These are phyloP conservation scores for Achlya hypogyna DNA, from an alignment of 352 stramenopile species.

Conservation along the genomic window DNA sequence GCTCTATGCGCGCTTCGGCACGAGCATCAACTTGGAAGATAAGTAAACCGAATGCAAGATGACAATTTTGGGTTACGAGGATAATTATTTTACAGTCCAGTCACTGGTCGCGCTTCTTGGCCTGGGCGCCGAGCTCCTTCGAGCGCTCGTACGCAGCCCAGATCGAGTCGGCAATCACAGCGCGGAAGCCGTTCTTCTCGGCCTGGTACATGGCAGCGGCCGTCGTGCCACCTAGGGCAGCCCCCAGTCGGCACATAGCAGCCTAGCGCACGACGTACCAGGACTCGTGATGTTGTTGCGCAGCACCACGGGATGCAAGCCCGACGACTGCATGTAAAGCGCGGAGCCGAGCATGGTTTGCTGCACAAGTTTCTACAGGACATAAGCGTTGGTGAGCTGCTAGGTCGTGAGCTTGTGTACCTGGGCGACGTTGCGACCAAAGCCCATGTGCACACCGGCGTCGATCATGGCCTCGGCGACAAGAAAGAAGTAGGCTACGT, in stretches of 20 bases:
- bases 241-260: neutral
- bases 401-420: constrained; percentile 22
- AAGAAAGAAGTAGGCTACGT: constrained; percentile 91
- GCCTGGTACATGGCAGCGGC: constrained; percentile 90
- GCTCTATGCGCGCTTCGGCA: constrained; percentile 93
- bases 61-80: neutral
- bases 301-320: constrained; percentile 85
- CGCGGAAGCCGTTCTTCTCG: constrained; percentile 93
- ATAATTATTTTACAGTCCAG: neutral
- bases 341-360: constrained; percentile 91
- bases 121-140: constrained; percentile 87
- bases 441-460: constrained; percentile 92
- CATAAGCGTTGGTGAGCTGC: neutral
- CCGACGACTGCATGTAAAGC: constrained; percentile 88
- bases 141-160: constrained; percentile 93
- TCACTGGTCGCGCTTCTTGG: constrained; percentile 16
- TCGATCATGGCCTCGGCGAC: constrained; percentile 95
- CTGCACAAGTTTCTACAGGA: constrained; percentile 83
- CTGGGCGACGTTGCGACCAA: constrained; percentile 86
- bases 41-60: constrained; percentile 36
- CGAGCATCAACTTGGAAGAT: constrained; percentile 96
- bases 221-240: constrained; percentile 74
- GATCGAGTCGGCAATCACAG: constrained; percentile 90
- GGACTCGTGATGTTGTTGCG: constrained; percentile 93
- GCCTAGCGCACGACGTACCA: constrained; percentile 4